These are phyloP conservation scores for Pseudocercospora fijiensis DNA, from an alignment of 2,329 filamentous ascomycete genomes.

Conservation along the genomic window DNA sequence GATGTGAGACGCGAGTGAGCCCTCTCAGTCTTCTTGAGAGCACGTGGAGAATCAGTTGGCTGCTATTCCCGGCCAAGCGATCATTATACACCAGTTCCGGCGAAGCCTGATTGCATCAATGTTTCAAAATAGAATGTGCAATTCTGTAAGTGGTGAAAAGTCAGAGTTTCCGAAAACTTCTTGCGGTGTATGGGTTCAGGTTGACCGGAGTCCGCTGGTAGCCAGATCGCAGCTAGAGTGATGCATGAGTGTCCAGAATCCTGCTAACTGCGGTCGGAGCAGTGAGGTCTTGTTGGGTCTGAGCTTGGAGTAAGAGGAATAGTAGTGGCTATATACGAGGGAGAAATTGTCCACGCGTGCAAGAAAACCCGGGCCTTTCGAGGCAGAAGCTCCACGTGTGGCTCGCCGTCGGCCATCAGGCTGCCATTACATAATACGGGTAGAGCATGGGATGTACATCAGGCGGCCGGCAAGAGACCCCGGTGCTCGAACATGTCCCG, in stretches of 20 bases:
- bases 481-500: neutral
- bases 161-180: neutral
- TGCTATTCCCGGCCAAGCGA: no score
- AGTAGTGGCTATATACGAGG: no score
- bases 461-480: neutral
- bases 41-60: no score
- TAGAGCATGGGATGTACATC: neutral
- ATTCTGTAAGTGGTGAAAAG: neutral
- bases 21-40: no score
- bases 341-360: neutral
- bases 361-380: neutral
- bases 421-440: neutral
- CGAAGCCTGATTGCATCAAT: no score
- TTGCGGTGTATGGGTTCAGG: neutral
- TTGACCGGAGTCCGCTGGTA: neutral
- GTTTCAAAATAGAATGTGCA: neutral
- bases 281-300: no score
- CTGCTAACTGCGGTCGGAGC: neutral
- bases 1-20: no score
- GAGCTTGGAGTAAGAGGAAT: no score
- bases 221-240: neutral
- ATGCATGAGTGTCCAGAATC: neutral
- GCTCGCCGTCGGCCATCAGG: neutral
- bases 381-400: neutral
- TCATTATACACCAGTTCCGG: no score